Evolutionary conservation across 1,139 yeast genomes (phyloP).

Genomic region (Pichia sp.): DNA sequence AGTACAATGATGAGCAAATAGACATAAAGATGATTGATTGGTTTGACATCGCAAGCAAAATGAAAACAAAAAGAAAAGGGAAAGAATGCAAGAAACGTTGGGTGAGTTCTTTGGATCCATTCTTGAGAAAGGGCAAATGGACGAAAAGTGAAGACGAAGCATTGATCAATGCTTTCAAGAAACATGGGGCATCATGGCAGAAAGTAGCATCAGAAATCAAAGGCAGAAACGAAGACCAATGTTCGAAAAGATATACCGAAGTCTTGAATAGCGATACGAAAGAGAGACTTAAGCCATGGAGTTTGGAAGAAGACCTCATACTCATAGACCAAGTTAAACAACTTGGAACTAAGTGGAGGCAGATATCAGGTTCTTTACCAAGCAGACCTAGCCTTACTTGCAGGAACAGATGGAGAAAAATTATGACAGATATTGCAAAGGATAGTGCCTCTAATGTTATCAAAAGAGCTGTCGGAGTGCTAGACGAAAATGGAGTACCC

Average conservation of each 20-base stretch:
- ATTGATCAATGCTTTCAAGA: constrained; percentile 58
- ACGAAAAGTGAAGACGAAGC: constrained; percentile 74
- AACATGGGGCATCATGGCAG: constrained; percentile 82
- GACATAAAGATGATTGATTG: constrained; percentile 51
- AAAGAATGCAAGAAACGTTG: constrained; percentile 73
- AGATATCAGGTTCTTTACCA: constrained; percentile 64
- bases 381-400: constrained; percentile 88
- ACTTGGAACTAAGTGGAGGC: constrained; percentile 91
- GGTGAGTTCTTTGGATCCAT: constrained; percentile 80
- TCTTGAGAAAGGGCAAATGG: constrained; percentile 82
- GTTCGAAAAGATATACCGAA: constrained; percentile 87
- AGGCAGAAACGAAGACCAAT: constrained; percentile 92
- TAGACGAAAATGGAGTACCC: constrained; percentile 23
- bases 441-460: constrained; percentile 45
- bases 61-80: constrained; percentile 47
- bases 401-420: constrained; percentile 86
- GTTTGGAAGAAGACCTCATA: constrained; percentile 65
- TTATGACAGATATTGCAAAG: constrained; percentile 70
- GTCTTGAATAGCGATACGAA: constrained; percentile 80
- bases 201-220: constrained; percentile 69
- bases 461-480: constrained; percentile 35
- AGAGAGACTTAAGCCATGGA: constrained; percentile 79
- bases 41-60: constrained; percentile 55
- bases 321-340: constrained; percentile 61
- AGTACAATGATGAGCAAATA: constrained; percentile 28